Evolutionary conservation across 208 protist species (phyloP), one percentile per base, ranked within the genome.

Genomic region (Herpetomonas samuelpessoai): DNA sequence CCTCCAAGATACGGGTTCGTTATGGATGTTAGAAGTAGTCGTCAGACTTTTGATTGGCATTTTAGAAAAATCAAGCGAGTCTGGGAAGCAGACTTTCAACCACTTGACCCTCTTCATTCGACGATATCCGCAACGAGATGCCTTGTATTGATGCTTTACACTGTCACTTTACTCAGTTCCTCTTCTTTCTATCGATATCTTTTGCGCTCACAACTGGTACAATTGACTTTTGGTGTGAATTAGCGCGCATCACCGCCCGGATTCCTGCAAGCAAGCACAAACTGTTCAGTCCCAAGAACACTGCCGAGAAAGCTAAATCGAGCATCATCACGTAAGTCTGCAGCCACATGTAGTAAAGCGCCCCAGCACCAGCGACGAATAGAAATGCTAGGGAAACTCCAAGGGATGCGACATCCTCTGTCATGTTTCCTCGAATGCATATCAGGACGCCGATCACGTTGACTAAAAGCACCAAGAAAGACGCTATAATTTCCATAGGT

Each of bases 311-410:
- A 10, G 47, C 74, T 12, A 88, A 39, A 48, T 88, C 81, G 1
- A 88, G 62, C 67, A 60, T 71, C 71, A 82, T 79, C 21, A 88
- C 77, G 44, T 88, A 88, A 29, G 81, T 81, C 60, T 88, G 81
- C 1, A 88, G 53, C 76, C 81, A 88, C 81, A 84, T 88, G 58
- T 76, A 88, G 51, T 84, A 88, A 19, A 82, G 41, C 19, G 68
- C 74, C 18, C 76, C 81, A 55, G 70, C 49, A 3, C 56, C 58
- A 12, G 59, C 55, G 31, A 85, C 27, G 55, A 76, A 18, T 22
- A 79, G 44, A 9, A 88, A 53, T 3, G 51, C 35, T 26, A 83
- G 21, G 3, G 71, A 54, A n/a, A 88, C 12, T 10, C 49, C 51
- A 49, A 77, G 65, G 0, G 74, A 55, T 2, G 19, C 19, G 18